Evolutionary conservation across 805 yeast species (phyloP), one percentile per base, ranked within the genome.

Genomic region (Kodamaea sagamina): DNA sequence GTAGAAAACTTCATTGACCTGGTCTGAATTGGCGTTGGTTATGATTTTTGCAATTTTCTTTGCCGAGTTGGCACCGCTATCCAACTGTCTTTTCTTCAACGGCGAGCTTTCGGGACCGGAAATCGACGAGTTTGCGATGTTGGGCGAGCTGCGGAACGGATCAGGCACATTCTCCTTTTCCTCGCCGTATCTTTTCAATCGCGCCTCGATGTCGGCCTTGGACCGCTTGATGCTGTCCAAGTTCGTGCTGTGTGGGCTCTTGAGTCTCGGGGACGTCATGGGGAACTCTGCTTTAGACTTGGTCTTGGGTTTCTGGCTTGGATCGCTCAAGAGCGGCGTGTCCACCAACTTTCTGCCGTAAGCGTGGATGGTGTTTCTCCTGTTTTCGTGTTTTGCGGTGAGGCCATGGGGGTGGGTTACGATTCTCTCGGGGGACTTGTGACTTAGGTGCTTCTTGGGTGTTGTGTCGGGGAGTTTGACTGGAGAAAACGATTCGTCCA

Each of bases 341-440:
- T 46, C 44, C 4, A 42, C 47, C 25, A 49, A 24, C n/a, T 48
- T 46, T 8, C 42, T 21, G n/a, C 46, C 41, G 12, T 41, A 37
- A 15, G 43, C 32, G 26, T 47, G 53, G 34, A 49, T 37, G 4
- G 50, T 47, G 36, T 58, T 63, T 49, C 68, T 57, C 46, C 67
- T 47, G 16, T 34, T 40, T 6, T 47, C 54, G 44, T 69, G 72
- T 47, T 71, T 70, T 43, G 68, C 63, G 1, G 67, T 54, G 27
- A 77, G 54, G 0, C 81, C 81, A 52, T 77, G 81, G 2, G 78
- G 77, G 39, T 47, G 49, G 7, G 36, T 34, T 6, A 47, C 42
- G 8, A 47, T 32, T 12, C 17, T 32, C 13, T 28, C 44, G 12
- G 45, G 46, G 17, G 41, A 44, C 31, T 37, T 41, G 34, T 37